Base-by-base conservation (phyloP, 2,329 filamentous ascomycete genomes). In the Exophiala bonariae region DNA sequence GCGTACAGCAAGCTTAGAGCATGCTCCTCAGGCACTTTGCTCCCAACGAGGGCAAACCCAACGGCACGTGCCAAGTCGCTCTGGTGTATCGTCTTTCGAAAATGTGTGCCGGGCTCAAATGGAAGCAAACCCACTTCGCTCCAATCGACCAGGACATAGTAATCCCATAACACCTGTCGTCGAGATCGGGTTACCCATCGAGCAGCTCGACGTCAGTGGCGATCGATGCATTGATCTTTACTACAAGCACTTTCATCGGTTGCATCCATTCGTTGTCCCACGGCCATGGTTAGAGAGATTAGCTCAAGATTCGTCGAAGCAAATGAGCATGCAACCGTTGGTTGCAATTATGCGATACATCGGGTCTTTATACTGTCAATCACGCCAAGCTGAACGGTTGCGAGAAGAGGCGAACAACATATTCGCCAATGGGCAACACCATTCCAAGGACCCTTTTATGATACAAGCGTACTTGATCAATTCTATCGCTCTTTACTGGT, bases 381-480 rank as follows among this genome's bases (percentile, higher is more conserved):
- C 34, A 43, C 39, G 31, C 19, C n/a, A 48, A 5, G 14, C 23
- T 7, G n/a, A 39, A 5, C 33, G 22, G 20, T 22, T 47, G 17
- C 6, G 32, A n/a, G 13, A 14, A 17, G 22, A 45, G 17, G 26
- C 28, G 11, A 17, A 26, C 10, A 37, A 20, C 22, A 31, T 40
- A 8, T 23, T 13, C 17, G 17, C 14, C 11, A 32, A 20, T 28
- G 23, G 5, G 17, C 14, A 13, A n/a, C 30, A n/a, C 17, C 18
- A 23, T 17, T 32, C 17, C 6, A 8, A 18, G 14, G 34, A 37
- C 32, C 50, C 50, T n/a, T 38, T 46, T 47, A 83, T 85, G 59
- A 82, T 95, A 0, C 91, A 96, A 68, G 83, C 88, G 3, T 76
- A 93, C 63, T 69, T 95, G 35, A 73, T 96, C 3, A 79, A 89